Conservation (phyloP, 2,329 filamentous ascomycete genomes). For the Sporothrix phasma region DNA sequence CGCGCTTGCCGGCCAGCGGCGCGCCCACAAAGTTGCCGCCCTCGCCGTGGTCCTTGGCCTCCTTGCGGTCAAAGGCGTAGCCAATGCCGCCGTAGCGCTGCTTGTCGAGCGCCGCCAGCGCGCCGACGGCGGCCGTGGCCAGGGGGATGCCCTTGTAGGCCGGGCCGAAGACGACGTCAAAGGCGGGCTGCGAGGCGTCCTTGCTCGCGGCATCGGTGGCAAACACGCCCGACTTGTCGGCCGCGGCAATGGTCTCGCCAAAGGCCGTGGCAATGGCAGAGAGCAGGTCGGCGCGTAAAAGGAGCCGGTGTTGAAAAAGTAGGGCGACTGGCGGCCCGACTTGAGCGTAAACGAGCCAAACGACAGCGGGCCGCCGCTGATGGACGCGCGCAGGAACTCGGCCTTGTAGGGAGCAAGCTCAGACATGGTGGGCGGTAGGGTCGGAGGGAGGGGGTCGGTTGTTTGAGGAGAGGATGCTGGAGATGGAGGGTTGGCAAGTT, state of each 20-base stretch:
- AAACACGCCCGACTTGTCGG: conserved; percentile 16
- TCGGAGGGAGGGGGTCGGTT: background rate
- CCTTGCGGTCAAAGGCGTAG: conserved; percentile 93
- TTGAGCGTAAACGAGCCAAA: conserved; percentile 86
- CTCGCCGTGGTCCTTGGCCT: conserved; percentile 92
- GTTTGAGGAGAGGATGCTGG: no score
- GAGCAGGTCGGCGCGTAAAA: conserved; percentile 74
- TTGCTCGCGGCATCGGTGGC: background rate
- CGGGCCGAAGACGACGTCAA: conserved; percentile 86
- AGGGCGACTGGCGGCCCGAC: conserved; percentile 81
- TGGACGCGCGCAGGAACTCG: conserved; percentile 59
- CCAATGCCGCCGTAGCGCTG: conserved; percentile 53
- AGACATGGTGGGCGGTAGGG: conserved; percentile 14
- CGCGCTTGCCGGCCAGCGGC: conserved; percentile 69
- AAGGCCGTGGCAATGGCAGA: conserved; percentile 72
- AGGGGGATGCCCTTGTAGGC: conserved; percentile 97
- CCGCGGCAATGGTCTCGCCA: conserved; percentile 48
- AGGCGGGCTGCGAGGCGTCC: conserved; percentile 24
- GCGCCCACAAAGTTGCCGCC: conserved; percentile 88
- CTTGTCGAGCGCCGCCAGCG: conserved; percentile 28
- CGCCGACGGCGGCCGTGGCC: conserved; percentile 53
- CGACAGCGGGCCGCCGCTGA: conserved; percentile 60
- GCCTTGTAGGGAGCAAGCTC: conserved; percentile 55
- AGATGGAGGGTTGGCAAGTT: no score
- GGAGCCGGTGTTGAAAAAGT: conserved; percentile 95